phyloP scores from a whole-genome alignment of 2,329 filamentous ascomycete genomes.

The Colletotrichum limetticola region DNA sequence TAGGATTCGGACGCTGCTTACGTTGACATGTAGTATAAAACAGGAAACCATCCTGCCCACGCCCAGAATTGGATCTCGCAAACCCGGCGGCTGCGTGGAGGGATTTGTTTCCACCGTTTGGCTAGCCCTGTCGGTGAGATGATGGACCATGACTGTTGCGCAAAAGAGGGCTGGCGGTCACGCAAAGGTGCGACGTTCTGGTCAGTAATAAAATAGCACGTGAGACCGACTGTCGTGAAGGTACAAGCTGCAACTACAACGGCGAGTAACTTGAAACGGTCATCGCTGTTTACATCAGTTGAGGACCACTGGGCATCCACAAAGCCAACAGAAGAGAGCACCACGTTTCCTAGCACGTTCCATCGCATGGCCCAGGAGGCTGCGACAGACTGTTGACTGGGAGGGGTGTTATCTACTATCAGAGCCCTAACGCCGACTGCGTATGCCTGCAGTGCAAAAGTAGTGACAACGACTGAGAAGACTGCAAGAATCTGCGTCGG shows the following conservation, averaged over 20 bases:
- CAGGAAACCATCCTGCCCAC: not conserved
- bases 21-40: not conserved
- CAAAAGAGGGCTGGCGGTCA: no score
- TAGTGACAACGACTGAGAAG: not conserved
- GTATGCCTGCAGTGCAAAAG: not conserved
- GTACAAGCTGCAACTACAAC: no score
- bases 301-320: not conserved
- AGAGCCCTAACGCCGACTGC: not conserved
- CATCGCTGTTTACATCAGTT: no score
- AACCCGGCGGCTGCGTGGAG: not conserved
- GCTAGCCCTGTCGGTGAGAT: not conserved
- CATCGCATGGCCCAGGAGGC: not conserved
- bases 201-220: no score
- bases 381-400: not conserved
- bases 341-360: not conserved
- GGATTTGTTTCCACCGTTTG: not conserved
- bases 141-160: no score
- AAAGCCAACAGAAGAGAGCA: not conserved
- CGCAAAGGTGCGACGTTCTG: no score
- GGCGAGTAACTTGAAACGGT: no score
- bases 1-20: not conserved
- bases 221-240: no score
- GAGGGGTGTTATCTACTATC: not conserved
- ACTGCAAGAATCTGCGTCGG: no score
- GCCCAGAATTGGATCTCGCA: not conserved